Conservation (phyloP, 305 asterid species). For the Withania somnifera region DNA sequence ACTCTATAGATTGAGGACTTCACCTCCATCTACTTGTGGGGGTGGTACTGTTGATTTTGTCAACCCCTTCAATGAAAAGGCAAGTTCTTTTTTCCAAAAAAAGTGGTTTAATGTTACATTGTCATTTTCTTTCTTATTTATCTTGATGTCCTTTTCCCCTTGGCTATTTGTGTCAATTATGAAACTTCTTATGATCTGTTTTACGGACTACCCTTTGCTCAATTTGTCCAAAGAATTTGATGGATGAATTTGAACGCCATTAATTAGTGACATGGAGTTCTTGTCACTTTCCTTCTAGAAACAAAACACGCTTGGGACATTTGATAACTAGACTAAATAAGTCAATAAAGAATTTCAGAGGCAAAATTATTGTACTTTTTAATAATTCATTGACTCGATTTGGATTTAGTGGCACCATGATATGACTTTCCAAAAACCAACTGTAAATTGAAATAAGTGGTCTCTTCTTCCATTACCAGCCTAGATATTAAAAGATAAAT, state of each 20-base stretch:
- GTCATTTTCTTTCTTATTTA: too few relatives aligned
- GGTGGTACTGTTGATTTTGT: slow-evolving; percentile 58
- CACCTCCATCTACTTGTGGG: slow-evolving; percentile 67
- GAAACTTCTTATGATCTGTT: neutral
- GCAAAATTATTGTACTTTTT: neutral
- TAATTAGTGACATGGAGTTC: neutral
- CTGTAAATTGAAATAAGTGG: neutral
- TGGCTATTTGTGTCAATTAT: neutral
- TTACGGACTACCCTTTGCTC: neutral
- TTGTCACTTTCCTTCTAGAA: neutral
- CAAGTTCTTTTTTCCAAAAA: neutral
- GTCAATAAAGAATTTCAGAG: neutral
- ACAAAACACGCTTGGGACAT: neutral
- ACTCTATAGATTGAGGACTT: slow-evolving; percentile 27
- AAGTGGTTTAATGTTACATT: neutral
- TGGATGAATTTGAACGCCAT: neutral
- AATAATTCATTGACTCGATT: neutral
- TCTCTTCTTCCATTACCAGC: neutral
- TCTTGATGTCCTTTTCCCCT: neutral
- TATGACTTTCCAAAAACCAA: neutral
- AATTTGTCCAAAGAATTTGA: neutral
- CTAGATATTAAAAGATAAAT: neutral
- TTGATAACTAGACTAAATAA: neutral
- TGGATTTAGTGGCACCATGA: neutral
- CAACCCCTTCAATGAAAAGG: slow-evolving; percentile 28